Base-by-base conservation (phyloP, 2,329 filamentous ascomycete species). In the Colletotrichum sp. region DNA sequence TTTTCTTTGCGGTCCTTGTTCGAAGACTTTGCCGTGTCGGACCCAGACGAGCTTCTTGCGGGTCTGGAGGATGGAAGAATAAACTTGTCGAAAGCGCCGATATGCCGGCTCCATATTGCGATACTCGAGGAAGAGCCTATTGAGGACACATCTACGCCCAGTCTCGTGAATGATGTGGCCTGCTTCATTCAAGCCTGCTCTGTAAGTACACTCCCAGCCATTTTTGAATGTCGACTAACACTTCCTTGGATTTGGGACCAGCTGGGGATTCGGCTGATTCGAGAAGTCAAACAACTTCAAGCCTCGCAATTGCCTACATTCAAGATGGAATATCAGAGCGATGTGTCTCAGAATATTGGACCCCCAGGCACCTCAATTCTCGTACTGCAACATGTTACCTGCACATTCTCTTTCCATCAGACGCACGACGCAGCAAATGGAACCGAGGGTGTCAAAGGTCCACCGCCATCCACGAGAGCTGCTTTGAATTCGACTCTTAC, bases 271-370 rank as follows among this genome's bases (percentile, higher is more conserved):
- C 36, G 57, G 16, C 13, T 72, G 9, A n/a, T 36, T 10, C 36
- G 32, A 30, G 38, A 77, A 28, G 6, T 9, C 15, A 16, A 64
- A 43, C 28, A 13, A n/a, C 1, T 24, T n/a, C 13, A 21, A 16
- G 15, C 13, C 26, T n/a, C 38, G 32, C 13, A 10, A 52, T 13
- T 30, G 28, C 64, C 84, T 9, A 72, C 77, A 2, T 86, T 86
- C 55, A 84, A 82, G 1, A 80, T 87, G 9, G 82, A 86, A 65
- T 85, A 87, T 67, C 80, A 83, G 5, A 80, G 83, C 52, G 64
- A 85, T 21, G 78, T 79, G 0, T 85, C 85, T 5, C 77, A 80
- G 18, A 67, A 85, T 28, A 32, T 80, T 8, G 77, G 82, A 8
- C 85, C 85, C 2, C 58, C 65, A 1, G 78, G 75, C 2, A 80